Conservation (phyloP, 371 early-diverging fungal species). For the Mortierella sp. region DNA sequence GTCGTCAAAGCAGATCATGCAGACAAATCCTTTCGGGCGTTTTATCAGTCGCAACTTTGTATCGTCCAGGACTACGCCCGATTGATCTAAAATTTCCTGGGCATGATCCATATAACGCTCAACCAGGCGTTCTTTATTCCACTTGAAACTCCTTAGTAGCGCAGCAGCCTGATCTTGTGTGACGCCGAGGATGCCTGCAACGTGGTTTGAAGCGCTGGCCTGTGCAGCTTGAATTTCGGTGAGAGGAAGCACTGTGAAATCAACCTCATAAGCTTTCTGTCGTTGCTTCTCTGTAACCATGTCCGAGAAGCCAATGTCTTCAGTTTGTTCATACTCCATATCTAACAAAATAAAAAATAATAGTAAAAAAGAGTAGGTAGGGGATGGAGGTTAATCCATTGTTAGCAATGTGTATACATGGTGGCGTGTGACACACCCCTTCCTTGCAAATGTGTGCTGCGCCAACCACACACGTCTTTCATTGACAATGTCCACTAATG, state of each 20-base stretch:
- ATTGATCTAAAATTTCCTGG: slow-evolving; percentile 72
- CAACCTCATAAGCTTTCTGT: slow-evolving; percentile 77
- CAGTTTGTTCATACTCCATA: slow-evolving; percentile 59
- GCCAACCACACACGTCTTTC: background rate
- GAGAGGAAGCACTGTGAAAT: slow-evolving; percentile 68
- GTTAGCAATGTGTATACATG: background rate
- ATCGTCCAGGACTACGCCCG: slow-evolving; percentile 79
- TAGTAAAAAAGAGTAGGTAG: slow-evolving; percentile 2
- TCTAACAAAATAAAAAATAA: slow-evolving; percentile 25
- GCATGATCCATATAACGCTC: slow-evolving; percentile 90
- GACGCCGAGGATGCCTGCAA: slow-evolving; percentile 75
- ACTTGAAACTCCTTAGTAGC: slow-evolving; percentile 84
- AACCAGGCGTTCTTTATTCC: slow-evolving; percentile 94
- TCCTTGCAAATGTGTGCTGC: slow-evolving; percentile 3
- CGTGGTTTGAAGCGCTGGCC: slow-evolving; percentile 65
- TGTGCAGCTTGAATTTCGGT: slow-evolving; percentile 66
- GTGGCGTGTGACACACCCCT: slow-evolving; percentile 2
- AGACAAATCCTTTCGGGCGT: slow-evolving; percentile 71
- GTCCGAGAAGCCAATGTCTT: slow-evolving; percentile 59
- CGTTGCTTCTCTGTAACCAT: slow-evolving; percentile 54
- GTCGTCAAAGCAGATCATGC: slow-evolving; percentile 90
- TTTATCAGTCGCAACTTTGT: slow-evolving; percentile 25
- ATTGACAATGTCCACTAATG: background rate
- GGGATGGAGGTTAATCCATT: no score
- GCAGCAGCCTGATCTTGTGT: slow-evolving; percentile 71